Percentiles rank a stretch among this genome's conserved stretches.
Conservation (phyloP, 2,329 filamentous ascomycete genomes). For the Calonectria montana region DNA sequence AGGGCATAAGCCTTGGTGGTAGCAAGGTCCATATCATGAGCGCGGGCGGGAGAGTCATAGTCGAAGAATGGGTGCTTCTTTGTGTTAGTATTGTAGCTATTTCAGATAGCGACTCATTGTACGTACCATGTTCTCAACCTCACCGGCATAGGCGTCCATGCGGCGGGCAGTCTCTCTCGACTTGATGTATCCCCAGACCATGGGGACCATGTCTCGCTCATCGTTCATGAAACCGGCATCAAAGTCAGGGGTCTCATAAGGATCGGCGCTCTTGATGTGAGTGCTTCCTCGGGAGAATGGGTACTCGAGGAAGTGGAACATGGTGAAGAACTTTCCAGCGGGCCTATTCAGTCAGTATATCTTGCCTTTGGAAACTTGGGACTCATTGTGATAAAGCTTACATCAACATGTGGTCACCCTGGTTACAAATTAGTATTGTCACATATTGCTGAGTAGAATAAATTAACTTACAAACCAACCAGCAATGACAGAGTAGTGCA, state of each 20-base stretch:
- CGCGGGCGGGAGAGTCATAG: constrained; percentile 75
- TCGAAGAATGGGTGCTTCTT: constrained; percentile 75
- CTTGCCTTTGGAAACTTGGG: neutral
- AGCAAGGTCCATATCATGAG: constrained; percentile 78
- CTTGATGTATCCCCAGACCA: constrained; percentile 89
- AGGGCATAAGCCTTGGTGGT: constrained; percentile 83
- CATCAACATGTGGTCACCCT: constrained; percentile 68
- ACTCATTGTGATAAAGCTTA: constrained; percentile 36
- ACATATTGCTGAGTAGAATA: neutral
- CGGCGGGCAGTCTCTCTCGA: constrained; percentile 82
- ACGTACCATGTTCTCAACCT: constrained; percentile 67
- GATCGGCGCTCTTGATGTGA: constrained; percentile 77
- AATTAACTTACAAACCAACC: constrained; percentile 63
- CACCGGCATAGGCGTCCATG: constrained; percentile 82
- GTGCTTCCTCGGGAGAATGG: constrained; percentile 79
- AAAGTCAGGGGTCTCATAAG: constrained; percentile 81
- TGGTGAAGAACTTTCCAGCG: constrained; percentile 83
- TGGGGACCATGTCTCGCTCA: constrained; percentile 84
- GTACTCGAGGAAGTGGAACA: constrained; percentile 86
- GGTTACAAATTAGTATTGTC: neutral
- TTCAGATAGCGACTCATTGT: accelerated
- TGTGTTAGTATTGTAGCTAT: constrained; percentile 39
- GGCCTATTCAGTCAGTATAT: constrained; percentile 64
- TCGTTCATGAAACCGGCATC: constrained; percentile 89
- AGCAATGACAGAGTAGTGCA: constrained; percentile 84